Percentiles rank a stretch among this genome's conserved stretches.
Evolutionary conservation across 1,284 basidiomycete species (phyloP).

Genomic region (Pyrrhoderma lamaoense): DNA sequence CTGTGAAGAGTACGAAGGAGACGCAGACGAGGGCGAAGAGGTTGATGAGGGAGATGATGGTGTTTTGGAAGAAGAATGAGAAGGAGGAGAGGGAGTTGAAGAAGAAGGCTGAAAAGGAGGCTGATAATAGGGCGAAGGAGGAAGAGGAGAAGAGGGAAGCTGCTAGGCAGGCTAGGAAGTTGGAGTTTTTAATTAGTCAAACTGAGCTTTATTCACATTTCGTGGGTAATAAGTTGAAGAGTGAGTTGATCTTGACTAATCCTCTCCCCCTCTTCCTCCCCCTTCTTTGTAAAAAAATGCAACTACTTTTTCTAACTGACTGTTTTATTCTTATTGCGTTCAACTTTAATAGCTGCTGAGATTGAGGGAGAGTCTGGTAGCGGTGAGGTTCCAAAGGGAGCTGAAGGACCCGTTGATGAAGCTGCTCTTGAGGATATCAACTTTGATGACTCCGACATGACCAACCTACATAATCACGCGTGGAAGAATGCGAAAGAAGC

Average conservation of each 20-base stretch:
- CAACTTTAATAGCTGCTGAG: conserved; percentile 82
- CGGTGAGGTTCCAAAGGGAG: conserved; percentile 47
- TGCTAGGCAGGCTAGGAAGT: conserved; percentile 90
- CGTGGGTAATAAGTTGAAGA: conserved; percentile 97
- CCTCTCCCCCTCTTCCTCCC: background rate
- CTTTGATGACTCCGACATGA: conserved; percentile 93
- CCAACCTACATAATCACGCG: conserved; percentile 86
- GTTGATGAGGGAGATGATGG: conserved; percentile 90
- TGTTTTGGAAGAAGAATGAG: conserved; percentile 98
- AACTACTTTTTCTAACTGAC: conserved; percentile 19
- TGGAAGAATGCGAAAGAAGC: conserved; percentile 88
- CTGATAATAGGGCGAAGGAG: conserved; percentile 80
- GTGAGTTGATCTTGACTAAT: conserved; percentile 51
- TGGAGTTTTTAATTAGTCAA: conserved; percentile 98
- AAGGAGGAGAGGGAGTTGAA: conserved; percentile 91
- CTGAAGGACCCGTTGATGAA: conserved; percentile 47
- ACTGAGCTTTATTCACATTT: conserved; percentile 99
- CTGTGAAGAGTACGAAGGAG: conserved; percentile 83
- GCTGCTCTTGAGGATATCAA: conserved; percentile 68
- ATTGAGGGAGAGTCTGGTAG: conserved; percentile 67
- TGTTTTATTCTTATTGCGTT: too few relatives aligned
- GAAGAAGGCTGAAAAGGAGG: conserved; percentile 92
- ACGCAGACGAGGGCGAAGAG: conserved; percentile 82
- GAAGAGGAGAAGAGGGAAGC: conserved; percentile 98
- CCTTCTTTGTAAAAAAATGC: conserved; percentile 9